Evolutionary conservation across 805 yeast species (phyloP).

Genomic region (Suhomyces pyralidae): DNA sequence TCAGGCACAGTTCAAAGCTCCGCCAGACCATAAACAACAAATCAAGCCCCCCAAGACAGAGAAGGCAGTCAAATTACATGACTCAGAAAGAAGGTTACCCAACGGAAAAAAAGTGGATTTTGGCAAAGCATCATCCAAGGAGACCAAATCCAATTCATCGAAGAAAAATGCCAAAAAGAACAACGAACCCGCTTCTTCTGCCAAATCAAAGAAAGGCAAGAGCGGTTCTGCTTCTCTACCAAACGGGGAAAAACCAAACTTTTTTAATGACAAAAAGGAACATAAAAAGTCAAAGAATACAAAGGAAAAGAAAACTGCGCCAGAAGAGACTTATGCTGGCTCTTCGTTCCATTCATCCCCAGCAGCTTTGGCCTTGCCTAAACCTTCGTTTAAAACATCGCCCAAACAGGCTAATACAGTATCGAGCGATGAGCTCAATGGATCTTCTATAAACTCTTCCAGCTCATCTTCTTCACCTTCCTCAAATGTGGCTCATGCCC

Average conservation of each 20-base stretch:
- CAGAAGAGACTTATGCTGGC: conserved; percentile 48
- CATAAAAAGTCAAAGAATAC: neutral
- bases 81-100: conserved; percentile 23
- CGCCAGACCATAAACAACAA: neutral
- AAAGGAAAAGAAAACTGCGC: conserved; percentile 5
- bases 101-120: conserved; percentile 31
- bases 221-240: conserved; percentile 19
- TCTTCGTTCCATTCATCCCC: conserved; percentile 57
- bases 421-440: neutral
- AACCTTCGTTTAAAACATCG: conserved; percentile 46
- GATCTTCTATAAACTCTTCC: neutral
- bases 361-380: conserved; percentile 53
- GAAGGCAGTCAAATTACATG: neutral
- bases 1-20: conserved; percentile 6
- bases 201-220: neutral
- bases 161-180: conserved; percentile 4
- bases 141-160: neutral
- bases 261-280: conserved; percentile 11
- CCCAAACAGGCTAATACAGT: conserved; percentile 13
- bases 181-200: conserved; percentile 2
- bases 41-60: conserved; percentile 1
- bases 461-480: conserved; percentile 2
- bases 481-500: conserved; percentile 4
- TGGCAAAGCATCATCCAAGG: conserved; percentile 17
- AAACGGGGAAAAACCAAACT: conserved; percentile 29